phyloP scores from a whole-genome alignment of 495 filamentous ascomycete genomes.

The Penicillium cosmopolitanum region DNA sequence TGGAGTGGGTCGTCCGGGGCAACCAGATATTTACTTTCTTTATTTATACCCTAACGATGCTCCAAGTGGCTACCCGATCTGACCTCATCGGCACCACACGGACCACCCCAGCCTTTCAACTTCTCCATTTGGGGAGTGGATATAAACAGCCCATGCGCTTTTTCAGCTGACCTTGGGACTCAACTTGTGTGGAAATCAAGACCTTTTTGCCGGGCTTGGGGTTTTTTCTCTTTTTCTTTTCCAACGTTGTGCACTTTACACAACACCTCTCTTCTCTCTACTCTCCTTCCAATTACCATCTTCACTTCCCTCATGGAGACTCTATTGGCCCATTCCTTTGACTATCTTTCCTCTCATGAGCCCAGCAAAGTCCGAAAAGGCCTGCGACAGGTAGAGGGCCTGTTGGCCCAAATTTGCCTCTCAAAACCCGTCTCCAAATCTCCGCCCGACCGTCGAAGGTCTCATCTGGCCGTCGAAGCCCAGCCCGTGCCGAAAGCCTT shows the following conservation, averaged over 20 bases:
- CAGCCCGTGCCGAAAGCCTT: conserved; percentile 65
- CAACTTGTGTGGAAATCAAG: neutral
- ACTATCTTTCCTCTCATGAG: conserved; percentile 94
- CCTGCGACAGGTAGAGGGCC: conserved; percentile 90
- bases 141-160: no score
- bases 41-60: neutral
- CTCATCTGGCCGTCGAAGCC: conserved; percentile 39
- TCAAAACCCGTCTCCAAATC: conserved; percentile 55
- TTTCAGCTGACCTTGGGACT: no score
- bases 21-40: conserved; percentile 31
- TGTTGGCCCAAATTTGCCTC: conserved; percentile 94
- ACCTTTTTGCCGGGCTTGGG: neutral
- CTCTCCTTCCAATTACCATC: conserved; percentile 13
- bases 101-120: conserved; percentile 19
- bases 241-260: no score
- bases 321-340: conserved; percentile 89
- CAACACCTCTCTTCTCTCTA: no score
- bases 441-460: conserved; percentile 46
- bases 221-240: no score
- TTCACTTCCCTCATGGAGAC: conserved; percentile 70
- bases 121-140: neutral
- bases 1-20: conserved; percentile 31
- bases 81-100: conserved; percentile 32
- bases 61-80: conserved; percentile 12
- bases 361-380: conserved; percentile 88